A percentile compares a stretch with the other conserved stretches of the same genome.
These are phyloP conservation scores for Agapanthus africanus DNA, from an alignment of 106 monocot species.

Conservation along the genomic window DNA sequence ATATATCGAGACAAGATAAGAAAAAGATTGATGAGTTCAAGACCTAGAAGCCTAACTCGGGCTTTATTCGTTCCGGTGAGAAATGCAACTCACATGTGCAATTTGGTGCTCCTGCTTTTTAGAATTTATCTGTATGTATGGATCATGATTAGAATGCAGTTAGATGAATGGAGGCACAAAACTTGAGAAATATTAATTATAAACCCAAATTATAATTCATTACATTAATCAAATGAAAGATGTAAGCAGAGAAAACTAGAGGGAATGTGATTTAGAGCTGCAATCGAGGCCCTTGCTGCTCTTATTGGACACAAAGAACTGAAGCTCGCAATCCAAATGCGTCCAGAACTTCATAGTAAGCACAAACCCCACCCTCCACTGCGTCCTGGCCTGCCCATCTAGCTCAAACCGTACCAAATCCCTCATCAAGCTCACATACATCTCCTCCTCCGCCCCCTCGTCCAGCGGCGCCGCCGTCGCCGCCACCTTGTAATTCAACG, in stretches of 20 bases:
- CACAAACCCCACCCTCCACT: slow-evolving; percentile 60
- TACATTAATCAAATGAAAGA: too few relatives aligned
- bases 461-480: slow-evolving; percentile 47
- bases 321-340: slow-evolving; percentile 41
- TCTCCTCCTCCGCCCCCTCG: slow-evolving; percentile 28
- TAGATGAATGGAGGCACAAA: too few relatives aligned
- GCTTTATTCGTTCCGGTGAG: too few relatives aligned
- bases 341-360: slow-evolving; percentile 33
- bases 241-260: not conserved
- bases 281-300: slow-evolving; percentile 40
- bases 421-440: slow-evolving; percentile 47
- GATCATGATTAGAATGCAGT: too few relatives aligned
- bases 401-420: slow-evolving; percentile 38
- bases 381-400: slow-evolving; percentile 45
- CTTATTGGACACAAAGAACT: slow-evolving; percentile 46
- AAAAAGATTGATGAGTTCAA: too few relatives aligned
- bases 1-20: too few relatives aligned
- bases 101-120: too few relatives aligned
- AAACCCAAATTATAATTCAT: too few relatives aligned
- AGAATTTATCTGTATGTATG: too few relatives aligned
- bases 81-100: too few relatives aligned
- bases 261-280: slow-evolving; percentile 36
- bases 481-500: slow-evolving; percentile 41
- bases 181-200: too few relatives aligned
- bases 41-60: too few relatives aligned